Conservation (phyloP, 495 filamentous ascomycete species). For the Daldinia decipiens region DNA sequence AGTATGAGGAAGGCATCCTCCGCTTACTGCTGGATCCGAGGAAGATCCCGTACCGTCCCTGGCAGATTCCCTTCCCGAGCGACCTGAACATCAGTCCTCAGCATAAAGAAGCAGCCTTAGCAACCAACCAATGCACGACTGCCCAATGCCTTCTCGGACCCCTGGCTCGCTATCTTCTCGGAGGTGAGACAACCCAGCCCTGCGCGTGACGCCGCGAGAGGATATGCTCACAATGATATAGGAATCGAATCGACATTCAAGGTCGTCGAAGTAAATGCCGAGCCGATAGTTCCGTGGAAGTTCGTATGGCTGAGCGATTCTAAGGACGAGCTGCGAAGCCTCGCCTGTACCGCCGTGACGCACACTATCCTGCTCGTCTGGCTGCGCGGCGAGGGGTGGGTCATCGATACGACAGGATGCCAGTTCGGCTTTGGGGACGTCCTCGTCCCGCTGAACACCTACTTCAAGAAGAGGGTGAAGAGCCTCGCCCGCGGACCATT, state of each 20-base stretch:
- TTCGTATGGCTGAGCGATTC: background rate
- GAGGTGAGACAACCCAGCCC: background rate
- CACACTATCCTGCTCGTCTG: background rate
- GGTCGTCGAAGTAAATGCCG: background rate
- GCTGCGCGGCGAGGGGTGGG: background rate
- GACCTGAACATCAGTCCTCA: background rate
- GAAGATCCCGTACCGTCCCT: background rate
- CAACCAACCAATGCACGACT: background rate
- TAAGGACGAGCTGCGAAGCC: background rate
- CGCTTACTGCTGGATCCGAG: background rate
- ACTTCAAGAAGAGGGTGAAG: background rate
- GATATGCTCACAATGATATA: background rate
- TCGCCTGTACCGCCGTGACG: background rate
- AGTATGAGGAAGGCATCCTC: background rate
- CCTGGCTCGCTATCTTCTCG: slow-evolving; percentile 2
- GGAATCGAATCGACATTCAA: background rate
- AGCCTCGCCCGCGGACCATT: too few relatives aligned
- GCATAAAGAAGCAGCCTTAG: background rate
- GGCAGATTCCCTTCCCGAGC: background rate
- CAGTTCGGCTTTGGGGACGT: background rate
- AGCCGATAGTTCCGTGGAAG: background rate
- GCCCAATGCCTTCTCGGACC: background rate
- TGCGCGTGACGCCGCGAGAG: background rate
- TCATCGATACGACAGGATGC: background rate
- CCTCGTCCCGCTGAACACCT: background rate